Conservation (phyloP, 495 filamentous ascomycete species). For the Trichoderma erinaceum region DNA sequence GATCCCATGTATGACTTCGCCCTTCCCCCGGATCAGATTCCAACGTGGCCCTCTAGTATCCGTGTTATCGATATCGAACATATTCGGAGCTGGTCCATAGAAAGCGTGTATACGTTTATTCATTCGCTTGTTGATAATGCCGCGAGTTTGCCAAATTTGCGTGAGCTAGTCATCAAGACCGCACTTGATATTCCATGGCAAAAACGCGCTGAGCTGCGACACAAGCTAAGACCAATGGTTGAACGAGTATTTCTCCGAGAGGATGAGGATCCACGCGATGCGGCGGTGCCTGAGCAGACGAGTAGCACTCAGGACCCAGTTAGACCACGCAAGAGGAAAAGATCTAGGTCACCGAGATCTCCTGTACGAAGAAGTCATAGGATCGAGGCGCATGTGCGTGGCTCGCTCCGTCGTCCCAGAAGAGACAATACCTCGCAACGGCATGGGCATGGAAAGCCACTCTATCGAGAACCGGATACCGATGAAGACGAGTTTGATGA, state of each 20-base stretch:
- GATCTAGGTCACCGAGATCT: background rate
- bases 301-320: background rate
- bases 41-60: constrained; percentile 67
- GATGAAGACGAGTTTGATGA: constrained; percentile 17
- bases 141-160: constrained; percentile 52
- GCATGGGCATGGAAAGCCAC: constrained; percentile 15
- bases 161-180: constrained; percentile 60
- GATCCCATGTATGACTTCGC: constrained; percentile 65
- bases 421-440: constrained; percentile 19
- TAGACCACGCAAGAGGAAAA: background rate
- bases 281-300: constrained; percentile 25
- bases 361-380: constrained; percentile 25
- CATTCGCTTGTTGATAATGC: constrained; percentile 66
- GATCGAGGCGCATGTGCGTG: constrained; percentile 19
- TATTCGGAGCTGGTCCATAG: constrained; percentile 60
- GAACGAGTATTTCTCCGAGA: constrained; percentile 58
- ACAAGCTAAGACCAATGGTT: constrained; percentile 62
- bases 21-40: constrained; percentile 52
- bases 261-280: constrained; percentile 42
- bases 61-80: constrained; percentile 65
- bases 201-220: constrained; percentile 65
- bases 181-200: constrained; percentile 73
- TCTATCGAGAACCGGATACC: constrained; percentile 31
- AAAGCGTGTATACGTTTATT: constrained; percentile 67
- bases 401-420: constrained; percentile 24